These are phyloP conservation scores for Vaccinium macrocarpon DNA, from an alignment of 148 eudicot species.

Conservation along the genomic window DNA sequence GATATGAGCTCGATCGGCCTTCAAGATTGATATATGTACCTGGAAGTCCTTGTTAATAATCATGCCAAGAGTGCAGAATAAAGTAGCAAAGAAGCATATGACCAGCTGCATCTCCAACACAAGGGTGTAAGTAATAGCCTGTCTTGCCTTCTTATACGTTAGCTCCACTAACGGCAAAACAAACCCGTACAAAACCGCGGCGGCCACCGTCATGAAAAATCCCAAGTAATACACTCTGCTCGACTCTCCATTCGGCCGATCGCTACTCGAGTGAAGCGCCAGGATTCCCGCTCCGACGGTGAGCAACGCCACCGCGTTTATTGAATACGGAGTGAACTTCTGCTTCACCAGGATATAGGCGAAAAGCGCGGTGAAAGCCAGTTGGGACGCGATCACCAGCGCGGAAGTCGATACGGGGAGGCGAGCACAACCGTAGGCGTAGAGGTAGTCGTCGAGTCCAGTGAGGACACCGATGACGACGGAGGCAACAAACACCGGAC, in stretches of 20 bases:
- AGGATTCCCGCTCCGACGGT: conserved; percentile 54
- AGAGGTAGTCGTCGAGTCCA: conserved; percentile 56
- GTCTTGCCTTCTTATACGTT: conserved; percentile 40
- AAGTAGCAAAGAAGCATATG: conserved; percentile 50
- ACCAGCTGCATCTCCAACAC: conserved; percentile 72
- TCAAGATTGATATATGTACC: conserved; percentile 24
- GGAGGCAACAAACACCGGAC: conserved; percentile 23
- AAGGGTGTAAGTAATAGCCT: conserved; percentile 34
- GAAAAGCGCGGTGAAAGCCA: conserved; percentile 62
- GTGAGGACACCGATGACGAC: conserved; percentile 40
- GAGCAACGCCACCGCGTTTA: conserved; percentile 54
- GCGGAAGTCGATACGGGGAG: conserved; percentile 70
- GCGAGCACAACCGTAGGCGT: conserved; percentile 50
- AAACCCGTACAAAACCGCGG: conserved; percentile 47
- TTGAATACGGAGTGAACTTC: conserved; percentile 52
- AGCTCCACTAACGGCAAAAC: conserved; percentile 57
- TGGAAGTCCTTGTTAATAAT: conserved; percentile 50
- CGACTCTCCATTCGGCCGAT: conserved; percentile 42
- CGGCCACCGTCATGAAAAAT: conserved; percentile 45
- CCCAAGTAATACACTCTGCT: conserved; percentile 39
- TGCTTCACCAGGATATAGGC: conserved; percentile 59
- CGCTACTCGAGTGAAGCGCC: conserved; percentile 51
- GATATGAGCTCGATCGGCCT: not conserved
- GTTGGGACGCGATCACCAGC: conserved; percentile 55
- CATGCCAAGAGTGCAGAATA: conserved; percentile 56